These are phyloP conservation scores for Arctium lappa DNA, from an alignment of 129 eudicot species.

Conservation along the genomic window DNA sequence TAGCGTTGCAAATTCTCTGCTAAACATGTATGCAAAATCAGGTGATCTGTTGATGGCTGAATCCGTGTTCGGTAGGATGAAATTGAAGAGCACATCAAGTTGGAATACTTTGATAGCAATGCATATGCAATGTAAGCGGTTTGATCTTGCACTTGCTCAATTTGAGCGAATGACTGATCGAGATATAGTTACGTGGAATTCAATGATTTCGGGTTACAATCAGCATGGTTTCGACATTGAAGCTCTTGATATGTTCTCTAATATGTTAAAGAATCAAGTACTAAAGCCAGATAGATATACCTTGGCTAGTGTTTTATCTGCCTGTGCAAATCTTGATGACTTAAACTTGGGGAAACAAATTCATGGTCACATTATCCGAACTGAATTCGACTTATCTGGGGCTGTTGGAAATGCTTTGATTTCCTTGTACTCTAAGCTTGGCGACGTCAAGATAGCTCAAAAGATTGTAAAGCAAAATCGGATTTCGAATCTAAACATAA, in stretches of 20 bases:
- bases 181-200: slow-evolving; percentile 75
- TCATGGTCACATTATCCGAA: slow-evolving; percentile 54
- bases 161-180: slow-evolving; percentile 62
- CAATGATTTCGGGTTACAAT: slow-evolving; percentile 75
- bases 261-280: slow-evolving; percentile 40
- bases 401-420: slow-evolving; percentile 75
- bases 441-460: slow-evolving; percentile 47
- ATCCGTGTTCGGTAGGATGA: slow-evolving; percentile 47
- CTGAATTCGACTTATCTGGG: slow-evolving; percentile 45
- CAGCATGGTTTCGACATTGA: slow-evolving; percentile 56
- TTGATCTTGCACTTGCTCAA: slow-evolving; percentile 49
- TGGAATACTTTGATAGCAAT: slow-evolving; percentile 62
- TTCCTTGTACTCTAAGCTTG: slow-evolving; percentile 71
- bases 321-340: slow-evolving; percentile 59
- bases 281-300: slow-evolving; percentile 67
- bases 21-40: slow-evolving; percentile 80
- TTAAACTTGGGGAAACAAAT: slow-evolving; percentile 55
- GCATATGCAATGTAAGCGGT: slow-evolving; percentile 56
- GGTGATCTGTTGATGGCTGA: slow-evolving; percentile 53
- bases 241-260: slow-evolving; percentile 52
- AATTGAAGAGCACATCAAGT: slow-evolving; percentile 43
- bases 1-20: slow-evolving; percentile 62
- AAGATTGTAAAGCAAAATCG: slow-evolving; percentile 34
- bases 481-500: slow-evolving; percentile 39
- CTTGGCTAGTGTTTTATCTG: slow-evolving; percentile 65